Conservation (phyloP, 345 rosid genomes). For the Euphorbia peplus region DNA sequence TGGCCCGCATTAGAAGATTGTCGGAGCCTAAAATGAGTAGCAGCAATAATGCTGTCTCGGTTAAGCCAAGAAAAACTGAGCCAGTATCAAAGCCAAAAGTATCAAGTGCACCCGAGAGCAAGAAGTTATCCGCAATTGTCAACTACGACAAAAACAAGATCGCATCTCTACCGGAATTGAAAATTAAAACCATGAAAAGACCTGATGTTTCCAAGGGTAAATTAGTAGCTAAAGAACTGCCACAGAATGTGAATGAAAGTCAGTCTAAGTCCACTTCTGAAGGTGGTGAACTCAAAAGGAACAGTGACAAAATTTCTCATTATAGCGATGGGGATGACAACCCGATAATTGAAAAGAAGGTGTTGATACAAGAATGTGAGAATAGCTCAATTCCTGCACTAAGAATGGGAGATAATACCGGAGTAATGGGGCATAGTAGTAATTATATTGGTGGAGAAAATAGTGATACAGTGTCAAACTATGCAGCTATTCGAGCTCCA, state of each 20-base stretch:
- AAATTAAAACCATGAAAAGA: constrained; percentile 46
- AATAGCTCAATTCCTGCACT: constrained; percentile 36
- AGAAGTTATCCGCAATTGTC: constrained; percentile 76
- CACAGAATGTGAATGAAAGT: constrained; percentile 29
- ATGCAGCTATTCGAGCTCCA: constrained; percentile 31
- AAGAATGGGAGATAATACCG: constrained; percentile 35
- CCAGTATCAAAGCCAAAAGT: constrained; percentile 41
- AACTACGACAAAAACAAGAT: constrained; percentile 73
- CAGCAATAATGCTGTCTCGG: constrained; percentile 41
- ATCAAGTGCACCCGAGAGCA: constrained; percentile 51
- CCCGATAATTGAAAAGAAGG: constrained; percentile 60
- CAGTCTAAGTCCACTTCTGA: constrained; percentile 31
- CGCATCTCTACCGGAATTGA: constrained; percentile 79
- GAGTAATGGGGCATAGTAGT: constrained; percentile 22
- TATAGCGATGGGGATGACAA: constrained; percentile 53
- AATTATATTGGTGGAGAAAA: constrained; percentile 21
- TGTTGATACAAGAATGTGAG: constrained; percentile 63
- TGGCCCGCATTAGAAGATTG: constrained; percentile 68
- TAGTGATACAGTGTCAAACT: constrained; percentile 29
- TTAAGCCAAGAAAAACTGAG: constrained; percentile 43
- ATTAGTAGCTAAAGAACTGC: constrained; percentile 31
- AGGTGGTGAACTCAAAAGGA: constrained; percentile 32
- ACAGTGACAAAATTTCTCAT: constrained; percentile 30
- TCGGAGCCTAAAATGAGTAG: constrained; percentile 67
- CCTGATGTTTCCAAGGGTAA: constrained; percentile 33